These are phyloP conservation scores for Herpetomonas tarakana DNA, from an alignment of 208 protist species.

Conservation along the genomic window DNA sequence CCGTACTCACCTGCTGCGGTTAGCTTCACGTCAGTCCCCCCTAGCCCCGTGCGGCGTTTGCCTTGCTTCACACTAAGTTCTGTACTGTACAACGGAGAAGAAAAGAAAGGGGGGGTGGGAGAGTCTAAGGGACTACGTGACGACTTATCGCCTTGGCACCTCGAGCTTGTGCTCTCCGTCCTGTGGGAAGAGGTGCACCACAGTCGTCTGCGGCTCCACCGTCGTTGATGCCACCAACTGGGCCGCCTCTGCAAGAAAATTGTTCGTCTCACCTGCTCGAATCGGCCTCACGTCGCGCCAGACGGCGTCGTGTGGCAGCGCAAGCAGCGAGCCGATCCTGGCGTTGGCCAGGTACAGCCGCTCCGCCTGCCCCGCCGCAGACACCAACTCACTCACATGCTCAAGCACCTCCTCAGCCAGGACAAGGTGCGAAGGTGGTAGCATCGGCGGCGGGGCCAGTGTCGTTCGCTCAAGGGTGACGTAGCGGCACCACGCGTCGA, in stretches of 20 bases:
- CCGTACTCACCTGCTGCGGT: no score
- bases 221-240: slow-evolving; percentile 12
- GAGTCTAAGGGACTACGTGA: no score
- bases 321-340: slow-evolving; percentile 37
- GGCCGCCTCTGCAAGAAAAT: slow-evolving; percentile 37
- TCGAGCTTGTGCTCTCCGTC: no score
- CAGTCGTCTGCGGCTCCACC: slow-evolving; percentile 15
- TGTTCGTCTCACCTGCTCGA: slow-evolving; percentile 37
- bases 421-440: slow-evolving; percentile 25
- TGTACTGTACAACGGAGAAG: no score
- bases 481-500: slow-evolving; percentile 66
- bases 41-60: no score
- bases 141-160: no score
- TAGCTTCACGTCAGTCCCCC: no score
- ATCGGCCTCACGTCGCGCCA: slow-evolving; percentile 15
- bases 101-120: no score
- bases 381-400: slow-evolving; percentile 30
- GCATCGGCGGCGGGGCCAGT: slow-evolving; percentile 37
- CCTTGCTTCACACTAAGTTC: no score
- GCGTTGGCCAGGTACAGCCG: slow-evolving; percentile 50
- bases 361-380: slow-evolving; percentile 51
- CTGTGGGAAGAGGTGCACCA: slow-evolving; percentile 9
- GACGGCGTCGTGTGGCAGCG: slow-evolving; percentile 20
- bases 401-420: slow-evolving; percentile 24
- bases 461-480: slow-evolving; percentile 43